Evolutionary conservation across 805 yeast genomes (phyloP), one percentile per base, ranked within the genome.

Genomic region (Monosporozyma solicola): DNA sequence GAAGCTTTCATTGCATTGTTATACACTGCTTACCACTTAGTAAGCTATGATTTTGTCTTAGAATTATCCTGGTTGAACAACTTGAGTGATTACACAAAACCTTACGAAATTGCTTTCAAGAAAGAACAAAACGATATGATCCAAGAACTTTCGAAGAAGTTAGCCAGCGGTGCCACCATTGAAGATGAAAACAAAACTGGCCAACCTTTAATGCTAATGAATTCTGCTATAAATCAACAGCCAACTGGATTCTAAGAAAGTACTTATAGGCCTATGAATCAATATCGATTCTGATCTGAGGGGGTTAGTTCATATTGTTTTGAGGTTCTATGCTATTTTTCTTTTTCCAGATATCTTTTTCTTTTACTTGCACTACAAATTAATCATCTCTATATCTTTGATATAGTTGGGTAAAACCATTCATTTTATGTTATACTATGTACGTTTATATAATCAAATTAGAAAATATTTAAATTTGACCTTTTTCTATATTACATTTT

Each of bases 1-100:
- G 99, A 94, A 75, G 87, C 96, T 63, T 87, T 89, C 67, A 85
- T 90, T 63, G 97, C 96, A 5, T 80, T 91, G 56, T 77, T 94
- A 65, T 94, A 85, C 73, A 75, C 88, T 5, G 87, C 95, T 64
- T 94, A 94, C 70, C 87, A 85, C 51, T 74, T 84, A 64, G 76
- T 94, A 59, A 80, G 81, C 51, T 82, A 81, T 59, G 99, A 94
- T 65, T 83, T 84, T 63, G 96, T 92, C 22, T 72, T 85, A 60
- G 99, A 94, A 70, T 74, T 90, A 59, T 78, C 95, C 35, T 94
- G 99, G 99, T 76, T 95, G 67, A 85, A 89, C 71, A 79, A 80
- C 59, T 80, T 94, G 72, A 80, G 74, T 57, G 92, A 91, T 69
- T 88, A 84, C 73, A 84, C 87, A 59, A 91, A 87, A 75, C 99